Percentiles rank a stretch among this genome's conserved stretches.
phyloP scores from a whole-genome alignment of 768 basidiomycete genomes.

The Mycena pura region DNA sequence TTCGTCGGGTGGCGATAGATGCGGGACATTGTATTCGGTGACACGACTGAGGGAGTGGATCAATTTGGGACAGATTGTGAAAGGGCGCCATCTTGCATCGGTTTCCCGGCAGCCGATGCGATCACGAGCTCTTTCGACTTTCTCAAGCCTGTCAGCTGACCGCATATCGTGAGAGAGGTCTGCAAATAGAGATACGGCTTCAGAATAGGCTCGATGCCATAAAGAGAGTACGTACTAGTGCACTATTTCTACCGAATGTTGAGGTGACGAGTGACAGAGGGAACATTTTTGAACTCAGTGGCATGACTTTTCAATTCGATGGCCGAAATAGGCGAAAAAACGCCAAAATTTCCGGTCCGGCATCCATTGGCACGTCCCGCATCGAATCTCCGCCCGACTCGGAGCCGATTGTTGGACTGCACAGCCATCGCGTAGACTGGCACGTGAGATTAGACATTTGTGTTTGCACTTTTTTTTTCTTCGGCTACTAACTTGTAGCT shows the following conservation, averaged over 20 bases:
- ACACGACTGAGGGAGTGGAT: conserved; percentile 9
- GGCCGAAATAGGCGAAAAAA: background rate
- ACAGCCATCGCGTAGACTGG: no score
- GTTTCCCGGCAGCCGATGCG: conserved; percentile 10
- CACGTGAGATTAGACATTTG: no score
- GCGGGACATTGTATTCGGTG: conserved; percentile 16
- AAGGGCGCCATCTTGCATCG: conserved; percentile 9
- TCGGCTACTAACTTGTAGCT: no score
- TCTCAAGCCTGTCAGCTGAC: conserved; percentile 8
- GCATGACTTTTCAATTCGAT: no score
- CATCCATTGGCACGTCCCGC: background rate
- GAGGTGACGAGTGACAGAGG: background rate
- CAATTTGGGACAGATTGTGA: conserved; percentile 10
- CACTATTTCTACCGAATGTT: background rate
- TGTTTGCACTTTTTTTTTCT: no score
- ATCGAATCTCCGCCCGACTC: no score
- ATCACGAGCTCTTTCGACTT: conserved; percentile 1
- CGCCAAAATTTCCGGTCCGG: background rate
- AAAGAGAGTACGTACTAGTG: no score
- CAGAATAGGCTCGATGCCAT: background rate
- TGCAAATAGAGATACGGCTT: conserved; percentile 3
- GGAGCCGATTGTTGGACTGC: no score
- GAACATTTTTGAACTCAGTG: background rate
- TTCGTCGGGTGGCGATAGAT: conserved; percentile 15
- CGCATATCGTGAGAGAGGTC: conserved; percentile 5